Evolutionary conservation across 176 grass and related monocot genomes (phyloP).

Genomic region (Microstegium vimineum): DNA sequence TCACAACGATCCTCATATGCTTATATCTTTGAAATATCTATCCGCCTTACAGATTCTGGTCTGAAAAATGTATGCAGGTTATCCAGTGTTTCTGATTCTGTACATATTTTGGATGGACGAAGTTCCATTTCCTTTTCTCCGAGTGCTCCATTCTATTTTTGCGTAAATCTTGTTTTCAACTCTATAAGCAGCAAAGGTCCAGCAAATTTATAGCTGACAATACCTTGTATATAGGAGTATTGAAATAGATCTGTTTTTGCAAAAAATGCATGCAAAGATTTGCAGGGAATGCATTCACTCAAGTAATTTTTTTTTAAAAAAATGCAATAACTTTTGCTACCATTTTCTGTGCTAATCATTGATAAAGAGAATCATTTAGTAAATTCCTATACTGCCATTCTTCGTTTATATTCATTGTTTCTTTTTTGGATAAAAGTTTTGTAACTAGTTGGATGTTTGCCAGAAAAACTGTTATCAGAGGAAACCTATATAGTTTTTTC

Average conservation of each 20-base stretch:
- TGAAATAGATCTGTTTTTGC: background rate
- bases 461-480: background rate
- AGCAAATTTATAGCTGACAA: background rate
- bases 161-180: background rate
- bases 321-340: background rate
- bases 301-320: background rate
- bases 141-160: background rate
- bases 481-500: background rate
- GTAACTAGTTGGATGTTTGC: background rate
- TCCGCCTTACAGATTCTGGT: slow-evolving; percentile 79
- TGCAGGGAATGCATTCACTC: background rate
- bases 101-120: slow-evolving; percentile 7
- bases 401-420: background rate
- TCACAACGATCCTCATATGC: slow-evolving; percentile 68
- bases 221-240: background rate
- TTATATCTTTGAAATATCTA: slow-evolving; percentile 75
- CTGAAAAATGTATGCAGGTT: slow-evolving; percentile 71
- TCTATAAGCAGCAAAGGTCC: background rate
- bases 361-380: background rate
- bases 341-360: background rate
- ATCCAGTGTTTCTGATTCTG: slow-evolving; percentile 21
- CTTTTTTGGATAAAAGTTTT: background rate
- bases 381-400: background rate
- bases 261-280: background rate
- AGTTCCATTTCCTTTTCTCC: slow-evolving; percentile 9